phyloP scores from a whole-genome alignment of 129 eudicot genomes.

The Flaveria trinervia region DNA sequence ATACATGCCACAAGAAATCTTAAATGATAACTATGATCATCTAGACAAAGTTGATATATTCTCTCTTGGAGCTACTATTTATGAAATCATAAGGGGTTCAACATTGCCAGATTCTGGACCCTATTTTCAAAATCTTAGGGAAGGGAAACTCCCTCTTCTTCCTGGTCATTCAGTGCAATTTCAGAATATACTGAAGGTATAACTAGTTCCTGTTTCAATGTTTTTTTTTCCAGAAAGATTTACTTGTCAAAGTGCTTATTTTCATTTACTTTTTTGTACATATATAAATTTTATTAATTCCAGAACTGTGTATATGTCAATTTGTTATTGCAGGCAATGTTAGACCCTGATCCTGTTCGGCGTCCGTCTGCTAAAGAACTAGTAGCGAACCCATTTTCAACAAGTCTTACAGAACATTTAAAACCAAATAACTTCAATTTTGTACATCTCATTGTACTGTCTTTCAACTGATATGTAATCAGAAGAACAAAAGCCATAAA shows the following conservation, averaged over 20 bases:
- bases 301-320: background rate
- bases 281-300: background rate
- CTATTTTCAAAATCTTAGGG: conserved; percentile 59
- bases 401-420: conserved; percentile 34
- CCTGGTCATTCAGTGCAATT: conserved; percentile 80
- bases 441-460: conserved; percentile 1
- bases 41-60: conserved; percentile 90
- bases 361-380: conserved; percentile 86
- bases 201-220: background rate
- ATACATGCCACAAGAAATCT: conserved; percentile 93
- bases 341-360: conserved; percentile 83
- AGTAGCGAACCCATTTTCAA: conserved; percentile 53
- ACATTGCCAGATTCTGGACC: conserved; percentile 71
- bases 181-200: conserved; percentile 80
- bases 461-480: conserved; percentile 6
- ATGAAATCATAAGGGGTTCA: conserved; percentile 74
- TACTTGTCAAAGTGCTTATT: background rate
- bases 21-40: conserved; percentile 80
- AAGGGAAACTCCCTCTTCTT: conserved; percentile 84
- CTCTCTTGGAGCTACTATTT: conserved; percentile 81
- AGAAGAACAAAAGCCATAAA: conserved; percentile 4
- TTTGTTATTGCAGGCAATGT: conserved; percentile 57
- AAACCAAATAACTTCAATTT: conserved; percentile 34
- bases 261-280: background rate
- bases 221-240: background rate